Evolutionary conservation across 106 monocot species (phyloP), one percentile per base, ranked within the genome.

Genomic region (Dactylorhiza incarnata): DNA sequence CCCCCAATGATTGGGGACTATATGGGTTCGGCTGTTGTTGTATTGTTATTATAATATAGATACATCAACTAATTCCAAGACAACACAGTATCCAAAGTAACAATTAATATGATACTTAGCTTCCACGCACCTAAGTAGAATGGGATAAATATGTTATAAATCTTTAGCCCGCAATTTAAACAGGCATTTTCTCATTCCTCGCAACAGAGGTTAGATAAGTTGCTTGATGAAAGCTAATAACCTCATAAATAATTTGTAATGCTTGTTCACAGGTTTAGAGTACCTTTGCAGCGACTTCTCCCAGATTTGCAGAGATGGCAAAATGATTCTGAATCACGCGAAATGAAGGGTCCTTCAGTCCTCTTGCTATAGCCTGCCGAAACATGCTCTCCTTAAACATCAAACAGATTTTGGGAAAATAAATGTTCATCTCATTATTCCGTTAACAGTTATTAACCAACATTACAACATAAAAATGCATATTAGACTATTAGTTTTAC

Each of bases 311-410:
- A 46, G 88, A 83, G 26, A 87, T 77, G 6, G 96, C 88, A 79
- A 96, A 96, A 86, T 96, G 96, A 75, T 89, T 93, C 82, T 96
- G 96, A 76, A 96, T 96, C 24, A 96, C 93, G 69, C 96, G 90
- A 75, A 93, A 96, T 66, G 96, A 93, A 43, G 96, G 93, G 25
- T 96, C 89, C 72, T 91, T 96, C 25, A 93, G 81, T 17, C 96
- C 96, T 84, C 86, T 89, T 73, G 81, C 96, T 37, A 82, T 55
- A 62, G 96, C 96, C 93, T 97, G 81, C 55, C 71, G 78, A 82
- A 50, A 71, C 22, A 55, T 49, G 9, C 24, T 78, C 22, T 22
- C 26, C 7, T 76, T 65, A 74, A 74, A 66, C 13, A 48, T 75
- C 19, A 10, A n/a, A 73, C 13, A 68, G 12, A 10, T 58, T 46